These are phyloP conservation scores for Pneumocystis canis DNA, from an alignment of 1,139 yeast species.

Conservation along the genomic window DNA sequence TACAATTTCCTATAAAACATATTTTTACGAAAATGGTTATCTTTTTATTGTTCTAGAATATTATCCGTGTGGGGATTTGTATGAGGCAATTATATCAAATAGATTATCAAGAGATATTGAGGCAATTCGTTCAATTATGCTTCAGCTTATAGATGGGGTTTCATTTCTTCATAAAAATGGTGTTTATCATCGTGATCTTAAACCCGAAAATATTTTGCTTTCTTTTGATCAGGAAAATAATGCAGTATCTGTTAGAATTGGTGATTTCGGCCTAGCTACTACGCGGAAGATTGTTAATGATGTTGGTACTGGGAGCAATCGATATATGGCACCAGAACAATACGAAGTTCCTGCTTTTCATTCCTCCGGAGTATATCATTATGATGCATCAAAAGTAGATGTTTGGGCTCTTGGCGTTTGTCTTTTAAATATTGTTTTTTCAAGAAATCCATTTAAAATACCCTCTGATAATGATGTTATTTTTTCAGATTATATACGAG, in stretches of 20 bases:
- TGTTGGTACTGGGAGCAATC: slow-evolving; percentile 83
- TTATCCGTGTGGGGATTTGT: slow-evolving; percentile 81
- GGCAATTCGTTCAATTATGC: slow-evolving; percentile 59
- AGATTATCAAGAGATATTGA: slow-evolving; percentile 52
- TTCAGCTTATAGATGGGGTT: slow-evolving; percentile 63
- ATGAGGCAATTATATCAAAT: slow-evolving; percentile 77
- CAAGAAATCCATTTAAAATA: slow-evolving; percentile 71
- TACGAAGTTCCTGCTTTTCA: slow-evolving; percentile 19
- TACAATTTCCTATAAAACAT: slow-evolving; percentile 52
- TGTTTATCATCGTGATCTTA: slow-evolving; percentile 77
- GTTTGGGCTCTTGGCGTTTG: slow-evolving; percentile 89
- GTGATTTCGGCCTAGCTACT: slow-evolving; percentile 83
- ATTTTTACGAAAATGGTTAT: slow-evolving; percentile 43
- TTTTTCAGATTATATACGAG: slow-evolving; percentile 72
- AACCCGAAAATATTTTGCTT: slow-evolving; percentile 76
- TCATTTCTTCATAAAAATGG: slow-evolving; percentile 54
- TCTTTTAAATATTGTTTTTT: slow-evolving; percentile 70
- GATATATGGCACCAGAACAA: slow-evolving; percentile 96
- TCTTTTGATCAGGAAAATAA: slow-evolving; percentile 28
- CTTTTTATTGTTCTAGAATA: slow-evolving; percentile 65
- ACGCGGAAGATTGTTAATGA: slow-evolving; percentile 49
- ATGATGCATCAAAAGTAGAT: slow-evolving; percentile 79
- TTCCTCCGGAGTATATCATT: slow-evolving; percentile 38
- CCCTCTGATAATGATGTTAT: slow-evolving; percentile 78
- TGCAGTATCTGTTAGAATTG: slow-evolving; percentile 47